These are phyloP conservation scores for Apostasia ramifera DNA, from an alignment of 106 monocot species.

Conservation along the genomic window DNA sequence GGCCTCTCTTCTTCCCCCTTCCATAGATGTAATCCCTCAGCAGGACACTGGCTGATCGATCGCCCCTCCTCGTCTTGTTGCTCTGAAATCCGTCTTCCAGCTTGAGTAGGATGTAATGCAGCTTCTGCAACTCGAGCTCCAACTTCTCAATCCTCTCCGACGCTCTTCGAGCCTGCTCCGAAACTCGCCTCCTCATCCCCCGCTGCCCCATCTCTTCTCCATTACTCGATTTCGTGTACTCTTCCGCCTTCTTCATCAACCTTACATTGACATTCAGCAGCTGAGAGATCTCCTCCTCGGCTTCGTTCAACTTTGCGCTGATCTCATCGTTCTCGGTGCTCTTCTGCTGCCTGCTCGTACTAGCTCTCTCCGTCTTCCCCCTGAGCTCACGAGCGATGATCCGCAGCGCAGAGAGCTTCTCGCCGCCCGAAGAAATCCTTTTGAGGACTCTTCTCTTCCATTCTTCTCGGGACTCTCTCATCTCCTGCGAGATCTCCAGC, in stretches of 20 bases:
- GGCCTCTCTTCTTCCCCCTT: slow-evolving; percentile 12
- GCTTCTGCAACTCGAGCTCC: slow-evolving; percentile 74
- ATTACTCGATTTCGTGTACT: slow-evolving; percentile 5
- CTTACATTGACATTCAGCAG: slow-evolving; percentile 35
- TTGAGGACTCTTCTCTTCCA: slow-evolving; percentile 50
- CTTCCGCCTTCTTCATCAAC: slow-evolving; percentile 49
- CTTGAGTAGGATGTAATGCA: slow-evolving; percentile 56
- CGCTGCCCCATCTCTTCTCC: slow-evolving; percentile 8
- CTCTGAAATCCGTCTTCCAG: slow-evolving; percentile 45
- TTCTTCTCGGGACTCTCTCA: slow-evolving; percentile 23
- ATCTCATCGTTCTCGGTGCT: slow-evolving; percentile 30
- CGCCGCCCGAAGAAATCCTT: slow-evolving; percentile 47
- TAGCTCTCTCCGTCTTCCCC: slow-evolving; percentile 38
- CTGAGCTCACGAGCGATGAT: slow-evolving; percentile 38
- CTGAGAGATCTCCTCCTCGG: slow-evolving; percentile 42
- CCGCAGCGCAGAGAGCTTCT: slow-evolving; percentile 45
- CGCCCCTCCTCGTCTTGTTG: neutral
- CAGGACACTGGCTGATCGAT: slow-evolving; percentile 9
- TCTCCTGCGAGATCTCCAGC: slow-evolving; percentile 19
- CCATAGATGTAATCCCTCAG: slow-evolving; percentile 17
- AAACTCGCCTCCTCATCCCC: slow-evolving; percentile 27
- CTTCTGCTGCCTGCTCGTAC: slow-evolving; percentile 19
- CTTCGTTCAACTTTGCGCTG: slow-evolving; percentile 47
- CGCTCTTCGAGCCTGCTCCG: slow-evolving; percentile 35
- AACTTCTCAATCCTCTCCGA: slow-evolving; percentile 70